These are phyloP conservation scores for Aristolochia californica DNA, from an alignment of 164 flowering plant genomes.

Conservation along the genomic window DNA sequence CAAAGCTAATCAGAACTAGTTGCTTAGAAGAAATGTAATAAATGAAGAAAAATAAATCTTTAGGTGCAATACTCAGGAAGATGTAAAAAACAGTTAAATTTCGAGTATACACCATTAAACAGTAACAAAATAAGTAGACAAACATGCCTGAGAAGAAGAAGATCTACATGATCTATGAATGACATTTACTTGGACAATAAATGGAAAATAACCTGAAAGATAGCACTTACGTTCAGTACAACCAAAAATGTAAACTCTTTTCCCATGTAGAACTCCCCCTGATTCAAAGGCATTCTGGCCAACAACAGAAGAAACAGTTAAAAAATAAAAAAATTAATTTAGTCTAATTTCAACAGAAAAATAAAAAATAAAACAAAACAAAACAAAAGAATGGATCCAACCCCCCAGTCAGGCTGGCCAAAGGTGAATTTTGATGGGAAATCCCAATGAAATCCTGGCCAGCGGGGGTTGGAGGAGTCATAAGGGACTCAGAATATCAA, in stretches of 20 bases:
- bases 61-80: background rate
- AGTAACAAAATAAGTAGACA: too few relatives aligned
- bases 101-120: background rate
- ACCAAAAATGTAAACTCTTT: slow-evolving; percentile 83
- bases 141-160: background rate
- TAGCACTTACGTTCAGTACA: slow-evolving; percentile 79
- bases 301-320: slow-evolving; percentile 1
- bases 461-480: too few relatives aligned
- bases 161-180: background rate
- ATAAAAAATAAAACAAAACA: too few relatives aligned
- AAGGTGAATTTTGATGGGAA: too few relatives aligned
- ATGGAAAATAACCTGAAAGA: background rate
- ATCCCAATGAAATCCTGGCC: too few relatives aligned
- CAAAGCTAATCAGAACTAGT: background rate
- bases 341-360: background rate
- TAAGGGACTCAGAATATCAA: too few relatives aligned
- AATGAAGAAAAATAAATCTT: background rate
- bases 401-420: background rate
- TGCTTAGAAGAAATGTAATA: background rate
- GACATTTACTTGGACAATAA: background rate
- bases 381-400: slow-evolving; percentile 2
- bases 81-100: background rate
- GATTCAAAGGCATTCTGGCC: slow-evolving; percentile 86
- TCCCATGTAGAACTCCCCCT: slow-evolving; percentile 62
- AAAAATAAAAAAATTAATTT: background rate